Conservation (phyloP, 2,329 filamentous ascomycete genomes). For the Zasmidium citrigriseum region DNA sequence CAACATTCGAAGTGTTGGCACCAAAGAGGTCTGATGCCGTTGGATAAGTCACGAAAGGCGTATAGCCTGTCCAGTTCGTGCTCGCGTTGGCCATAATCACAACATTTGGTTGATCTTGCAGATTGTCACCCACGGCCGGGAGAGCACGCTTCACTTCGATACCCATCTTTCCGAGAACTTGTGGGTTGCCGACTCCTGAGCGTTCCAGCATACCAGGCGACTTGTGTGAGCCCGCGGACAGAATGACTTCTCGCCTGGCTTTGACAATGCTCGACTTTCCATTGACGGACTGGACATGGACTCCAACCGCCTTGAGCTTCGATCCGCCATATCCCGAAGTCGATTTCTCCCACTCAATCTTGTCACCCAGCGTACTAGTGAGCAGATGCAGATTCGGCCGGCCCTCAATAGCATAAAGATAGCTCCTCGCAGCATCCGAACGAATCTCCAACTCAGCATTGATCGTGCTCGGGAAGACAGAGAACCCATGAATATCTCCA, state of each 20-base stretch:
- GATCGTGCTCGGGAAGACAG: constrained; percentile 44
- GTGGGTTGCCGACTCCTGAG: constrained; percentile 58
- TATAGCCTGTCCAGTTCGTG: constrained; percentile 24
- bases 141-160: constrained; percentile 31
- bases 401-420: constrained; percentile 47
- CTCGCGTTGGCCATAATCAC: constrained; percentile 19
- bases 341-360: constrained; percentile 48
- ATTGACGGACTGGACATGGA: constrained; percentile 56
- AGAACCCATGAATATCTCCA: constrained; percentile 47
- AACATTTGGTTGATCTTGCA: constrained; percentile 31
- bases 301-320: constrained; percentile 46
- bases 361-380: constrained; percentile 41
- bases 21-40: constrained; percentile 34
- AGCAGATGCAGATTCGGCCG: constrained; percentile 47
- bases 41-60: constrained; percentile 14
- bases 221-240: constrained; percentile 53
- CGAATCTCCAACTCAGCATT: constrained; percentile 40
- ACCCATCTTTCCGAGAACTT: constrained; percentile 44
- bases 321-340: constrained; percentile 36
- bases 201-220: constrained; percentile 59
- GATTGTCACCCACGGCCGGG: constrained; percentile 29
- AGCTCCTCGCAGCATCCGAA: constrained; percentile 47
- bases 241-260: constrained; percentile 15
- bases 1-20: constrained; percentile 44
- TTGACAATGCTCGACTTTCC: constrained; percentile 40